phyloP scores from a whole-genome alignment of 2,329 filamentous ascomycete genomes.

The Arthrobotrys musiformis region DNA sequence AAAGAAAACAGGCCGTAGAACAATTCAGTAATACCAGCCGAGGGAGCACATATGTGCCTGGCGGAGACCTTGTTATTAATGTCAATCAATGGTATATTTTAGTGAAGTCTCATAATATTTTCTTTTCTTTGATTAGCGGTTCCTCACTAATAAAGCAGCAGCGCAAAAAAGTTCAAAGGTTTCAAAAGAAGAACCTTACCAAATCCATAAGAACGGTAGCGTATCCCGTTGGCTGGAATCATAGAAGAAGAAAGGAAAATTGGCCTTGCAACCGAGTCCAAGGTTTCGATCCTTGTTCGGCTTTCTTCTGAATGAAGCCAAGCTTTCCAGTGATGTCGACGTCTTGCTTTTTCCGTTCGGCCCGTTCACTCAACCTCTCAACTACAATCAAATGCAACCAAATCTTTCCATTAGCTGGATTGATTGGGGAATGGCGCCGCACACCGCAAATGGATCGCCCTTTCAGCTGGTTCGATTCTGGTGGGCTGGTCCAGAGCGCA shows the following conservation, averaged over 20 bases:
- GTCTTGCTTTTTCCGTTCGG: conserved; percentile 46
- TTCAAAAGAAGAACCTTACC: conserved; percentile 48
- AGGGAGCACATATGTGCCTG: conserved; percentile 44
- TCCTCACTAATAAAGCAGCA: conserved; percentile 29
- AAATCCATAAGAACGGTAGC: conserved; percentile 56
- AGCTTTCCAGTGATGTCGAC: conserved; percentile 28
- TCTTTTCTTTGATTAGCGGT: conserved; percentile 37
- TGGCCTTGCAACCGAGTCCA: conserved; percentile 55
- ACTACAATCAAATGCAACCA: conserved; percentile 52
- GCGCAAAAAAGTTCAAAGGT: conserved; percentile 23
- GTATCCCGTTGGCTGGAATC: conserved; percentile 56
- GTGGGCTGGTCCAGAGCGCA: conserved; percentile 37
- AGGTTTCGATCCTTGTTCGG: conserved; percentile 53
- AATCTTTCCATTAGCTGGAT: conserved; percentile 36
- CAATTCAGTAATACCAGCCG: conserved; percentile 41
- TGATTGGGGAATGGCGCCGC: conserved; percentile 46
- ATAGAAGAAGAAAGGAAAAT: conserved; percentile 55
- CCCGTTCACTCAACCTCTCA: conserved; percentile 39
- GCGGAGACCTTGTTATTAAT: conserved; percentile 45
- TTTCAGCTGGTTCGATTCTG: conserved; percentile 36
- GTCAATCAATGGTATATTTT: conserved; percentile 45
- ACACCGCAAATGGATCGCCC: conserved; percentile 40
- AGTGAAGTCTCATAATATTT: conserved; percentile 41
- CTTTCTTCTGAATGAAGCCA: conserved; percentile 50
- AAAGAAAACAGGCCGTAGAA: conserved; percentile 33